Conservation (phyloP, 768 basidiomycete species). For the Dioszegia crocea region DNA sequence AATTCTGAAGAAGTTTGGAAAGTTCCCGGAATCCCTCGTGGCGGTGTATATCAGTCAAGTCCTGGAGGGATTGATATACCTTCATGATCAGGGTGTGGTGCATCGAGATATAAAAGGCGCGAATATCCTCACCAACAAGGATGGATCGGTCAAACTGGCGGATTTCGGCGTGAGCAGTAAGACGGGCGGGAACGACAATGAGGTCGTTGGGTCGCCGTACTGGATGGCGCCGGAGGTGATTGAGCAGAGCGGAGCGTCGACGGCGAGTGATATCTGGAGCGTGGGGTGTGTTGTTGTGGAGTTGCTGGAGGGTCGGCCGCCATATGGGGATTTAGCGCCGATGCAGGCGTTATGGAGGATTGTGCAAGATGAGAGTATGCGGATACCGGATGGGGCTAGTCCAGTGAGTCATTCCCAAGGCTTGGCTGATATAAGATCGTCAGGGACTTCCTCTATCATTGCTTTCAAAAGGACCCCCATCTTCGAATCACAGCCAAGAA, state of each 20-base stretch:
- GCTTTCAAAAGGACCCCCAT: slow-evolving; percentile 97
- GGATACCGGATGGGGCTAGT: slow-evolving; percentile 90
- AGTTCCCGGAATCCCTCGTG: slow-evolving; percentile 95
- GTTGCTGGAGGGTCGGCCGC: slow-evolving; percentile 82
- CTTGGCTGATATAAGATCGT: slow-evolving; percentile 58
- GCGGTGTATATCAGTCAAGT: slow-evolving; percentile 96
- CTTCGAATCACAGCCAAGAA: slow-evolving; percentile 91
- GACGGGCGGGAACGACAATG: slow-evolving; percentile 74
- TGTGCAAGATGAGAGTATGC: slow-evolving; percentile 95
- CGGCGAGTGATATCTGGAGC: slow-evolving; percentile 95
- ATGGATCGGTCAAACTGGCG: slow-evolving; percentile 96
- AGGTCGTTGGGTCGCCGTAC: slow-evolving; percentile 95
- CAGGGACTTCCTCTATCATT: slow-evolving; percentile 92
- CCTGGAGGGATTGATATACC: slow-evolving; percentile 87
- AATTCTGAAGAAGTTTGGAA: slow-evolving; percentile 94
- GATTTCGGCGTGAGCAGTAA: slow-evolving; percentile 94
- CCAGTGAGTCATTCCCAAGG: slow-evolving; percentile 52
- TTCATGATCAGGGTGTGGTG: slow-evolving; percentile 99
- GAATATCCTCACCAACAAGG: slow-evolving; percentile 97
- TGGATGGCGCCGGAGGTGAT: slow-evolving; percentile 99
- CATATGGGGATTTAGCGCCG: slow-evolving; percentile 90
- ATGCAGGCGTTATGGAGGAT: slow-evolving; percentile 99
- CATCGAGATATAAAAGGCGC: slow-evolving; percentile 99
- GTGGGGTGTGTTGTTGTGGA: slow-evolving; percentile 98
- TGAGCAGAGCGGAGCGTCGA: slow-evolving; percentile 94